Percentiles rank a stretch among this genome's conserved stretches.
Conservation (phyloP, 169 alveolate species). For the Eimeria acervulina region DNA sequence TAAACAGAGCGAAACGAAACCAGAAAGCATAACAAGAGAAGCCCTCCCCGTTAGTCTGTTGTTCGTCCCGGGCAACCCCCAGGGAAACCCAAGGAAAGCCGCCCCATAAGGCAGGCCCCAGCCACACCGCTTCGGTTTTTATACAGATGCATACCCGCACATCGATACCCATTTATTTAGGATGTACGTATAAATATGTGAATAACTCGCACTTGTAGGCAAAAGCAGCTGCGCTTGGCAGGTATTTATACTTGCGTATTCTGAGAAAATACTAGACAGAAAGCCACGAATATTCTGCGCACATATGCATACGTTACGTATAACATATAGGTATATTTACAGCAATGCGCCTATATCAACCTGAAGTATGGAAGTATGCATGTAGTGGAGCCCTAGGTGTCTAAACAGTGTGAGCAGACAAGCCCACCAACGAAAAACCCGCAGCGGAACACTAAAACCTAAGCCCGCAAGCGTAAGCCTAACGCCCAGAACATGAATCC, state of each 20-base stretch:
- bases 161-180: background rate
- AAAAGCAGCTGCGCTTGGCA: background rate
- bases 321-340: background rate
- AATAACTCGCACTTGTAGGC: background rate
- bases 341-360: background rate
- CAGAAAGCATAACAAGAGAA: background rate
- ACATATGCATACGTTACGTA: background rate
- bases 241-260: background rate
- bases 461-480: background rate
- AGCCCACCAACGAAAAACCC: background rate
- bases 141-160: background rate
- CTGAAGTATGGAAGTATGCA: background rate
- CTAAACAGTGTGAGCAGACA: background rate
- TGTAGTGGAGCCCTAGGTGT: background rate
- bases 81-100: background rate
- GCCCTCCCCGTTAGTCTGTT: background rate
- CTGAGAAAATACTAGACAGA: background rate
- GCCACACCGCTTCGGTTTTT: background rate
- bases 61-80: background rate
- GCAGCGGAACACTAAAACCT: background rate
- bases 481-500: background rate
- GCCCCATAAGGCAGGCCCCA: background rate
- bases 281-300: background rate
- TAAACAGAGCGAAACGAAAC: background rate
- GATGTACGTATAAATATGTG: background rate